These are phyloP conservation scores for Piromyces finnis DNA, from an alignment of 192 early-diverging fungal species.

Conservation along the genomic window DNA sequence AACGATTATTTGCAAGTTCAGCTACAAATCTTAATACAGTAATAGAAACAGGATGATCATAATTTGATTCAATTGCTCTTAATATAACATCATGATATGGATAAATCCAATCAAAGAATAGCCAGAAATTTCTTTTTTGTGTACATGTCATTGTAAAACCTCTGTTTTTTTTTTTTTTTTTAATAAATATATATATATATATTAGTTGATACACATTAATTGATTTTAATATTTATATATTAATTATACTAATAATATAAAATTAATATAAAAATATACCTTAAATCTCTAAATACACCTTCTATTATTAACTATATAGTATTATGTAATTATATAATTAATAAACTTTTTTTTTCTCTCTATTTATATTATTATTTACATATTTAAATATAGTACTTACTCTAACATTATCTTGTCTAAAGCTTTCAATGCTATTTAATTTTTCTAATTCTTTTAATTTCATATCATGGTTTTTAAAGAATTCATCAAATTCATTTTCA, in stretches of 20 bases:
- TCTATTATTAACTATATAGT: not conserved
- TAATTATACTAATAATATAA: too few relatives aligned
- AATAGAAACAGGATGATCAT: conserved; percentile 39
- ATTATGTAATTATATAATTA: too few relatives aligned
- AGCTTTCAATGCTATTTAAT: not conserved
- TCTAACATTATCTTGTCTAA: not conserved
- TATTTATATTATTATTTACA: too few relatives aligned
- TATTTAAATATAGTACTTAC: too few relatives aligned
- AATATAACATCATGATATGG: conserved; percentile 44
- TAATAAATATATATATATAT: too few relatives aligned
- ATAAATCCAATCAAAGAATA: conserved; percentile 80
- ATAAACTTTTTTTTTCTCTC: too few relatives aligned
- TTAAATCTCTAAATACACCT: not conserved
- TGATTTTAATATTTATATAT: too few relatives aligned
- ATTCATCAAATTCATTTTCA: not conserved
- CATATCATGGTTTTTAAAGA: not conserved
- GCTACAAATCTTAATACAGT: conserved; percentile 54
- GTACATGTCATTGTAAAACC: not conserved
- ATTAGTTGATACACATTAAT: too few relatives aligned
- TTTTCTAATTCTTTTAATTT: not conserved
- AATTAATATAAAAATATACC: not conserved
- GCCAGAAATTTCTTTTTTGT: conserved; percentile 18
- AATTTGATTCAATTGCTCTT: conserved; percentile 47
- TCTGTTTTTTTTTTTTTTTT: not conserved
- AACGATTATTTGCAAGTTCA: conserved; percentile 69